Conservation (phyloP, 1,284 basidiomycete species). For the Heterobasidion parviporum region DNA sequence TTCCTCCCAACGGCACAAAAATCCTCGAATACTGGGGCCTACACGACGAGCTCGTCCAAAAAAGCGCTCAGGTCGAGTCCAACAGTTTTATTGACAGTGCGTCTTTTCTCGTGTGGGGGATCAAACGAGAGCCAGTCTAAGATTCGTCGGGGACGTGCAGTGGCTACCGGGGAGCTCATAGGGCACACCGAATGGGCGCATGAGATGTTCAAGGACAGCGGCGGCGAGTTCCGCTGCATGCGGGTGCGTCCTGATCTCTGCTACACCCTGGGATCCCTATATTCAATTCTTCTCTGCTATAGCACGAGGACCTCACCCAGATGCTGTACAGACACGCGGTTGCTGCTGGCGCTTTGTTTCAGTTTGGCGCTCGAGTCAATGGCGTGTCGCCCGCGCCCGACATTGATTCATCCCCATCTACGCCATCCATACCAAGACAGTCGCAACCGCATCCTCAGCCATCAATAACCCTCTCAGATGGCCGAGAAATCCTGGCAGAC, state of each 20-base stretch:
- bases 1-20: conserved; percentile 45
- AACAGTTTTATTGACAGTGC: conserved; percentile 8
- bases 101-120: neutral
- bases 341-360: conserved; percentile 7
- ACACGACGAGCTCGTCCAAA: conserved; percentile 25
- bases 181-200: conserved; percentile 44
- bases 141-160: conserved; percentile 17
- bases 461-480: conserved; percentile 16
- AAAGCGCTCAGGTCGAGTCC: conserved; percentile 22
- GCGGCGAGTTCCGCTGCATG: conserved; percentile 43
- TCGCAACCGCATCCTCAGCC: neutral
- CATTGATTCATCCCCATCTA: neutral
- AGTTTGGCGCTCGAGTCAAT: neutral
- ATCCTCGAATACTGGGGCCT: conserved; percentile 46
- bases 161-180: conserved; percentile 32
- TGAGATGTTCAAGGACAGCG: conserved; percentile 44
- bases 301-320: conserved; percentile 30
- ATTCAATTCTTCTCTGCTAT: neutral
- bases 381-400: neutral
- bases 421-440: neutral
- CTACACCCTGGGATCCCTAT: too few species aligned
- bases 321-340: conserved; percentile 24
- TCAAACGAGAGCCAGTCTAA: neutral
- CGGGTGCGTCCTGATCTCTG: conserved; percentile 24
- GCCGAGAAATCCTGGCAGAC: conserved; percentile 20